A percentile compares a stretch with the other conserved stretches of the same genome.
These are phyloP conservation scores for Persicaria maculosa DNA, from an alignment of 148 eudicot species.

Conservation along the genomic window DNA sequence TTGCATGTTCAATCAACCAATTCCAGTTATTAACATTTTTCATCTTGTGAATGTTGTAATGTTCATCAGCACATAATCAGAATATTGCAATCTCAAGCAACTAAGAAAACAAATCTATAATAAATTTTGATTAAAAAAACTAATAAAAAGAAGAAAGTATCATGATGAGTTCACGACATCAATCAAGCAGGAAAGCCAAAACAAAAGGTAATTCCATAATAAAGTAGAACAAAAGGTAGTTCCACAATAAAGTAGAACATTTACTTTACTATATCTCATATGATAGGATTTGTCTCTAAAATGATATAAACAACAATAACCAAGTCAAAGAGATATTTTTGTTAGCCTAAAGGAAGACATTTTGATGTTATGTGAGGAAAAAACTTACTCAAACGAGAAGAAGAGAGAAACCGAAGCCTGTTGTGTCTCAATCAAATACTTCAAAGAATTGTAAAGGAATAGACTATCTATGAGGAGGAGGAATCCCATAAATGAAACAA, in stretches of 20 bases:
- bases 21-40: neutral
- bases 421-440: constrained; percentile 63
- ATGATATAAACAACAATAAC: neutral
- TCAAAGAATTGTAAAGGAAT: constrained; percentile 61
- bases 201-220: neutral
- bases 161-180: too few species aligned
- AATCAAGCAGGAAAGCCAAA: too few species aligned
- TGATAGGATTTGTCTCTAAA: neutral
- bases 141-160: too few species aligned
- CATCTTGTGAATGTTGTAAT: neutral
- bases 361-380: neutral
- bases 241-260: neutral
- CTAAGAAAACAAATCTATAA: neutral
- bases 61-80: neutral
- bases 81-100: neutral
- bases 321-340: neutral
- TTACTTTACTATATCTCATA: neutral
- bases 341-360: too few species aligned
- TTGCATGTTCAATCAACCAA: too few species aligned
- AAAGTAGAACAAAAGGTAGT: neutral
- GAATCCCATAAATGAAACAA: constrained; percentile 89
- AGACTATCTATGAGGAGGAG: constrained; percentile 70
- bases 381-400: constrained; percentile 89
- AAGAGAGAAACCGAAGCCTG: constrained; percentile 94
- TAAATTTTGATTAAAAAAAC: neutral